phyloP scores from a whole-genome alignment of 177 flowering plant genomes.

The Vitis hybrid region DNA sequence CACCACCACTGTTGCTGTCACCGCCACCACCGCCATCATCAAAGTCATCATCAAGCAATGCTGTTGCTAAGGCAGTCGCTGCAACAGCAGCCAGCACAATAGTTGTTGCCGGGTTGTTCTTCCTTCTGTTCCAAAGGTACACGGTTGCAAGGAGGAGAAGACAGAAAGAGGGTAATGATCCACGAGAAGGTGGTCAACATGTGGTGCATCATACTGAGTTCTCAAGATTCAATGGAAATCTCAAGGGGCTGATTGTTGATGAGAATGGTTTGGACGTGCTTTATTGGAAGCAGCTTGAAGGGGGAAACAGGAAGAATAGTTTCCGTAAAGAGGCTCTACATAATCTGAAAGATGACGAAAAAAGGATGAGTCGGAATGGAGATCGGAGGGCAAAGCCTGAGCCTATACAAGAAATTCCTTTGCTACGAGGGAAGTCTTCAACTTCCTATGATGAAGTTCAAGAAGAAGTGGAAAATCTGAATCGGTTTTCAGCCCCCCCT shows the following conservation, averaged over 20 bases:
- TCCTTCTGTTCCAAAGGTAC: conserved; percentile 41
- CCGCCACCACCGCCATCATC: not conserved
- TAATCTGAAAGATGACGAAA: conserved; percentile 13
- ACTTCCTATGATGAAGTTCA: conserved; percentile 13
- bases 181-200: not conserved
- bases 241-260: conserved; percentile 78
- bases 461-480: not conserved
- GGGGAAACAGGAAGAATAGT: conserved; percentile 22
- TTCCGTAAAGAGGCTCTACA: conserved; percentile 29
- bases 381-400: conserved; percentile 11
- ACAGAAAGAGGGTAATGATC: not conserved
- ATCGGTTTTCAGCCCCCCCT: not conserved
- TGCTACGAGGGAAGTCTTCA: conserved; percentile 48
- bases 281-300: conserved; percentile 74
- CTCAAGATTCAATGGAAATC: conserved; percentile 36
- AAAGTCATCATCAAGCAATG: conserved; percentile 11
- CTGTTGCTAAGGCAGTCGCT: conserved; percentile 51
- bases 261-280: conserved; percentile 88
- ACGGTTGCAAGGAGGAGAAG: conserved; percentile 12
- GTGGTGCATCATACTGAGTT: conserved; percentile 13
- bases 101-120: conserved; percentile 49
- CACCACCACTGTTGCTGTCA: not conserved
- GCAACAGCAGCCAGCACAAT: conserved; percentile 66
- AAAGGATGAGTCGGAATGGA: not conserved
- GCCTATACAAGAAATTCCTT: conserved; percentile 44